Conservation (phyloP, 1,284 basidiomycete species). For the Trichosporon asahii region DNA sequence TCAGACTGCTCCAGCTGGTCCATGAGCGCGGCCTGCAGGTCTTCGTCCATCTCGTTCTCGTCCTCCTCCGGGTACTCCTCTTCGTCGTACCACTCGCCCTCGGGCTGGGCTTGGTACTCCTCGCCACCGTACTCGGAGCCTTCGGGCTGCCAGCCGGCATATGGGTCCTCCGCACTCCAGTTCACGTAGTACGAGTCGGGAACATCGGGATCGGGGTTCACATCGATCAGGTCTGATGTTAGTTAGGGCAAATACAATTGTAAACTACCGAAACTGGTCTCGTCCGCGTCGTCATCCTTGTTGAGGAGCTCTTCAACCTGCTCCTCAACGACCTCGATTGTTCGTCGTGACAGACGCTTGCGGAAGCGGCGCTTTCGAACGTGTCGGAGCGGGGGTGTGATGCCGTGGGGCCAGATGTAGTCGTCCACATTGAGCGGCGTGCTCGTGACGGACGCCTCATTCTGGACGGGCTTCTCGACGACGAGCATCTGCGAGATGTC, state of each 20-base stretch:
- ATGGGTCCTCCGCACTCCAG: constrained; percentile 39
- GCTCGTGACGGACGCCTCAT: constrained; percentile 59
- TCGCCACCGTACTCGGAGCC: constrained; percentile 61
- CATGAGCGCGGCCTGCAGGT: constrained; percentile 42
- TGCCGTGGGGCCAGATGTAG: constrained; percentile 94
- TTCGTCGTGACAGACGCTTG: constrained; percentile 60
- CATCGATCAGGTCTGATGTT: constrained; percentile 40
- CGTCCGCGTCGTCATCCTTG: constrained; percentile 74
- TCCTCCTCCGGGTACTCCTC: constrained; percentile 30
- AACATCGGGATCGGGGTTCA: constrained; percentile 39
- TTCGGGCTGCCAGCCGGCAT: constrained; percentile 48
- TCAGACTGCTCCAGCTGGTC: constrained; percentile 37
- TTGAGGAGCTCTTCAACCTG: constrained; percentile 89
- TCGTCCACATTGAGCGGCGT: constrained; percentile 83
- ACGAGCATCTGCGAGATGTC: constrained; percentile 96
- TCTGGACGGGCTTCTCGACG: constrained; percentile 70
- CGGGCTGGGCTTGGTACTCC: constrained; percentile 38
- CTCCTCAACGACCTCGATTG: constrained; percentile 95
- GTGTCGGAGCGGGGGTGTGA: constrained; percentile 89
- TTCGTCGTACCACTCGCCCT: constrained; percentile 42
- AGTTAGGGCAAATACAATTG: neutral
- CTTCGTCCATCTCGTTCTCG: constrained; percentile 36
- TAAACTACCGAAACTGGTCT: constrained; percentile 47
- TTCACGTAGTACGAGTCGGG: constrained; percentile 43
- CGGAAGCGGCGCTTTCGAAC: constrained; percentile 90